Percentiles rank a stretch among this genome's conserved stretches.
phyloP scores from a whole-genome alignment of 768 basidiomycete species.

The Pisolithus marmoratus region DNA sequence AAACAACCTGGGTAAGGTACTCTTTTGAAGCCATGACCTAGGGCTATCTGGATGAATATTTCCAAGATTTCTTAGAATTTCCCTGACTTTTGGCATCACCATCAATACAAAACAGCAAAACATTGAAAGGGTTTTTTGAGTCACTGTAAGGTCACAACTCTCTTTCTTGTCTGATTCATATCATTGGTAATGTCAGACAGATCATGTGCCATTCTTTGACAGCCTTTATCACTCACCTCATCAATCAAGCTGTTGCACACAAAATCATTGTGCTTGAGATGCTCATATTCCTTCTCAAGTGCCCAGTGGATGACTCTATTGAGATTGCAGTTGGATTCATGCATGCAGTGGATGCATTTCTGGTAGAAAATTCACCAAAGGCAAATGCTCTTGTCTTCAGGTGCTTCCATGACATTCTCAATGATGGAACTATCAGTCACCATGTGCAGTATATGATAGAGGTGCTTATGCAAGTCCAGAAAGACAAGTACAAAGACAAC shows the following conservation, averaged over 20 bases:
- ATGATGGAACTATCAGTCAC: slow-evolving; percentile 92
- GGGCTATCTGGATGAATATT: too few relatives aligned
- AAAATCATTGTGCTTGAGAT: slow-evolving; percentile 95
- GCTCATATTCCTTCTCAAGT: slow-evolving; percentile 87
- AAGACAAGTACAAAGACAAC: too few relatives aligned
- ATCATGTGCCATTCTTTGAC: slow-evolving; percentile 90
- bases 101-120: too few relatives aligned
- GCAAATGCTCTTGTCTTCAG: slow-evolving; percentile 94
- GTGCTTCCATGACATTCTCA: slow-evolving; percentile 92
- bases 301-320: slow-evolving; percentile 94
- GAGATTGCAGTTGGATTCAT: slow-evolving; percentile 98
- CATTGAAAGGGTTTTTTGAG: too few relatives aligned
- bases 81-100: too few relatives aligned
- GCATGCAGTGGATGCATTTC: slow-evolving; percentile 93
- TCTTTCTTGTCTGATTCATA: background rate
- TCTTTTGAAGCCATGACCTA: too few relatives aligned
- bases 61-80: too few relatives aligned
- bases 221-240: slow-evolving; percentile 84
- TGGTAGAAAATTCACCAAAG: slow-evolving; percentile 89
- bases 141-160: slow-evolving; percentile 23
- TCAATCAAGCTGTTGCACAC: slow-evolving; percentile 90
- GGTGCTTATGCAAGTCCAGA: too few relatives aligned
- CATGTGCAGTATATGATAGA: slow-evolving; percentile 98
- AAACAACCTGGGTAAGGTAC: too few relatives aligned
- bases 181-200: slow-evolving; percentile 35